Evolutionary conservation across 306 rosid genomes (phyloP).

Genomic region (Vachellia pachyceras): DNA sequence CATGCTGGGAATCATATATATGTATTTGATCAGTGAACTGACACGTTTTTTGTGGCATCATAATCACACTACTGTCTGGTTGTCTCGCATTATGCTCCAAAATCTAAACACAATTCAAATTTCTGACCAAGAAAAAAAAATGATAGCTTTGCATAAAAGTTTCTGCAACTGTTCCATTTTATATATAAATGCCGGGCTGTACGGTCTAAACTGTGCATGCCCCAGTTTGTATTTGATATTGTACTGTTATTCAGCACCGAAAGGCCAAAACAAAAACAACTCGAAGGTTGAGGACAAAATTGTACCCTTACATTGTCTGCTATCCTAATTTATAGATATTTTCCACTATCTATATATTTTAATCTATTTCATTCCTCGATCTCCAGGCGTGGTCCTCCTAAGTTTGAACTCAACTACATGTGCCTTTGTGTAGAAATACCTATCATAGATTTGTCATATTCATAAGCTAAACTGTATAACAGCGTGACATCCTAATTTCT

Average conservation of each 20-base stretch:
- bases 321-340: neutral
- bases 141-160: neutral
- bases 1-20: neutral
- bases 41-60: constrained; percentile 7
- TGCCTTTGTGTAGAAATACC: neutral
- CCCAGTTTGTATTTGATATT: neutral
- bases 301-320: neutral
- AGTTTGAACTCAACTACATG: neutral
- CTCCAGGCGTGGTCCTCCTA: neutral
- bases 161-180: neutral
- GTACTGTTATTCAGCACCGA: neutral
- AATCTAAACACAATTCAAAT: neutral
- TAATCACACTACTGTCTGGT: neutral
- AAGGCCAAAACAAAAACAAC: neutral
- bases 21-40: neutral
- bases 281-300: neutral
- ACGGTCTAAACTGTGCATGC: neutral
- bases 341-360: neutral
- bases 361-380: neutral
- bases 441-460: neutral
- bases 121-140: neutral
- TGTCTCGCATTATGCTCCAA: constrained; percentile 31
- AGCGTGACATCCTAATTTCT: neutral
- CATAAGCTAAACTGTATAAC: neutral
- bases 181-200: neutral